Percentiles rank a stretch among this genome's conserved stretches.
phyloP scores from a whole-genome alignment of 2,329 filamentous ascomycete species.

The Fusarium brevicatenulatum region DNA sequence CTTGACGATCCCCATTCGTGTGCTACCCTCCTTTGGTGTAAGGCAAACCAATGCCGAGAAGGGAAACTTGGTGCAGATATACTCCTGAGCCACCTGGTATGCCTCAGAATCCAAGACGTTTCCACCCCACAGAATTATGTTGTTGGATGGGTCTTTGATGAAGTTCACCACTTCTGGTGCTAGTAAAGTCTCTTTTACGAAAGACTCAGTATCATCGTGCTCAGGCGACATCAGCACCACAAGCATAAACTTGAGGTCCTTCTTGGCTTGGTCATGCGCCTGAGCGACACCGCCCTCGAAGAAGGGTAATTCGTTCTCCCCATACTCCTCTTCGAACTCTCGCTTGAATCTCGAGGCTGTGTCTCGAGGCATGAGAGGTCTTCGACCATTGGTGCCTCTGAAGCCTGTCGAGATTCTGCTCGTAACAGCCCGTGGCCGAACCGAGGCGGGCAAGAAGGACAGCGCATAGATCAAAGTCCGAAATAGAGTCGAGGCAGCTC shows the following conservation, averaged over 20 bases:
- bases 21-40: conserved; percentile 83
- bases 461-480: conserved; percentile 81
- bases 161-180: conserved; percentile 78
- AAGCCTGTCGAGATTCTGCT: conserved; percentile 63
- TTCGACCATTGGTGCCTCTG: conserved; percentile 73
- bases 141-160: conserved; percentile 77
- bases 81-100: conserved; percentile 88
- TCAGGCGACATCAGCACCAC: conserved; percentile 90
- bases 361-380: conserved; percentile 84
- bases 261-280: conserved; percentile 88
- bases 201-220: conserved; percentile 89
- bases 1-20: conserved; percentile 90
- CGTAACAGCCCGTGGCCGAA: conserved; percentile 65
- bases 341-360: conserved; percentile 88
- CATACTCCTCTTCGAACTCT: conserved; percentile 96
- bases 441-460: conserved; percentile 78
- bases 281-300: conserved; percentile 91
- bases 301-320: conserved; percentile 76
- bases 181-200: conserved; percentile 84
- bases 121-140: conserved; percentile 90
- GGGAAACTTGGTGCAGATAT: conserved; percentile 92
- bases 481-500: conserved; percentile 74
- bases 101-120: conserved; percentile 94
- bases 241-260: conserved; percentile 90
- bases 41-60: conserved; percentile 88